Conservation (phyloP, 768 basidiomycete genomes). For the Hypholoma sublateritium region DNA sequence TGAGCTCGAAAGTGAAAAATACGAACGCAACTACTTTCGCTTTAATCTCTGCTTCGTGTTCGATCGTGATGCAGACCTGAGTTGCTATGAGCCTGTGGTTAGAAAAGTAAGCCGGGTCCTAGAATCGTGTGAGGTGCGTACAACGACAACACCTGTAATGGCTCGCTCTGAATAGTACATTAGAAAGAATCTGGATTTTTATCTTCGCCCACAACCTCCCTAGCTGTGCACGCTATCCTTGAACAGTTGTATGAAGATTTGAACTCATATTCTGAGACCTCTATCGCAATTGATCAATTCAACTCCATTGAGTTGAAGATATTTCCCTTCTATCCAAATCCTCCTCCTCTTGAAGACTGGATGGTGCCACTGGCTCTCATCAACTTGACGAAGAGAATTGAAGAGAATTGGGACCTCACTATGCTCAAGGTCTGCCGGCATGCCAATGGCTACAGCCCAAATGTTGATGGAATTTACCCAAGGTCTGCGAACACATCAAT, state of each 20-base stretch:
- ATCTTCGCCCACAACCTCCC: conserved; percentile 67
- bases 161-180: not conserved
- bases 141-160: conserved; percentile 1
- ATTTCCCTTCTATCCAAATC: conserved; percentile 96
- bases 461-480: not conserved
- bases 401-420: conserved; percentile 96
- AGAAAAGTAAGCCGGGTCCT: conserved; percentile 92
- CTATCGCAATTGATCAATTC: conserved; percentile 86
- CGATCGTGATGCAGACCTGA: conserved; percentile 84
- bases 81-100: conserved; percentile 94
- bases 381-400: conserved; percentile 74
- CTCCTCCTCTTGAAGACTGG: conserved; percentile 89
- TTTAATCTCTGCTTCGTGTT: conserved; percentile 98
- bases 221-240: conserved; percentile 76
- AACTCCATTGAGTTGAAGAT: conserved; percentile 96
- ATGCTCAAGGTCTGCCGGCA: conserved; percentile 66
- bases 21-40: conserved; percentile 84
- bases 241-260: conserved; percentile 97
- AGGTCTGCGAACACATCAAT: conserved; percentile 83
- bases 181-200: conserved; percentile 90
- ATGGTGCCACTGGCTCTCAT: conserved; percentile 92
- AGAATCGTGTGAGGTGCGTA: conserved; percentile 81
- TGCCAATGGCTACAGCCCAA: not conserved
- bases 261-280: conserved; percentile 96
- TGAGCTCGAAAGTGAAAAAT: conserved; percentile 63